A percentile compares a stretch with the other conserved stretches of the same genome.
Evolutionary conservation across 768 basidiomycete species (phyloP).

Genomic region (Pisolithus marmoratus): DNA sequence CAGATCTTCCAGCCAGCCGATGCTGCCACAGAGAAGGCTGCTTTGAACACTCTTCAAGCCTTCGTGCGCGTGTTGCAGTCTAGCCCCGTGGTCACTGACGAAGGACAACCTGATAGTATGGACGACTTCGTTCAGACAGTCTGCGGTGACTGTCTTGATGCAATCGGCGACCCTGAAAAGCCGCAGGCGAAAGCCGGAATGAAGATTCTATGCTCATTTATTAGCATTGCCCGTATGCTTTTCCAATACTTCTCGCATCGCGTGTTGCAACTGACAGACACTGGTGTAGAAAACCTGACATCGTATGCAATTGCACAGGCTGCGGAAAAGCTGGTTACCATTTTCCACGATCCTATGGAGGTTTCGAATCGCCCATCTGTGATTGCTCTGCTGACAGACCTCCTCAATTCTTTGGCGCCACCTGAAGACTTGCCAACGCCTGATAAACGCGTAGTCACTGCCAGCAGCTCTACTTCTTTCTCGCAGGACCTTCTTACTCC

Average conservation of each 20-base stretch:
- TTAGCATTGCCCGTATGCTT: conserved; percentile 70
- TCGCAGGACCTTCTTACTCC: conserved; percentile 36
- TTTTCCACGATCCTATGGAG: conserved; percentile 73
- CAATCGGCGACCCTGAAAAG: conserved; percentile 89
- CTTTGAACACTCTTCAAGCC: conserved; percentile 62
- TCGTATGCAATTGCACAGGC: conserved; percentile 62
- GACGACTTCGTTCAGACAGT: conserved; percentile 66
- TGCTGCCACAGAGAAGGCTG: conserved; percentile 61
- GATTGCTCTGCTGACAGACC: conserved; percentile 59
- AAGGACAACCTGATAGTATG: conserved; percentile 31
- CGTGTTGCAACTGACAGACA: conserved; percentile 2
- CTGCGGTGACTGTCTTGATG: conserved; percentile 73
- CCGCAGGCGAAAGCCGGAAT: conserved; percentile 84
- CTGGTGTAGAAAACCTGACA: conserved; percentile 55
- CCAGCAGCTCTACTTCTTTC: conserved; percentile 28
- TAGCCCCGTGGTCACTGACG: conserved; percentile 31
- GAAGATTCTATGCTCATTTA: conserved; percentile 72
- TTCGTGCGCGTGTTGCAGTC: conserved; percentile 74
- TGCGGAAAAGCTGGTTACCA: conserved; percentile 67
- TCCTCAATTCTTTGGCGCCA: conserved; percentile 43
- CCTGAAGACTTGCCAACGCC: not conserved
- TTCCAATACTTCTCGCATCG: not conserved
- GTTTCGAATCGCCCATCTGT: conserved; percentile 59
- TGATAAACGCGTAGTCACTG: conserved; percentile 5
- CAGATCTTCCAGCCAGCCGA: conserved; percentile 95